phyloP scores from a whole-genome alignment of 805 yeast species.

The Millerozyma miso region DNA sequence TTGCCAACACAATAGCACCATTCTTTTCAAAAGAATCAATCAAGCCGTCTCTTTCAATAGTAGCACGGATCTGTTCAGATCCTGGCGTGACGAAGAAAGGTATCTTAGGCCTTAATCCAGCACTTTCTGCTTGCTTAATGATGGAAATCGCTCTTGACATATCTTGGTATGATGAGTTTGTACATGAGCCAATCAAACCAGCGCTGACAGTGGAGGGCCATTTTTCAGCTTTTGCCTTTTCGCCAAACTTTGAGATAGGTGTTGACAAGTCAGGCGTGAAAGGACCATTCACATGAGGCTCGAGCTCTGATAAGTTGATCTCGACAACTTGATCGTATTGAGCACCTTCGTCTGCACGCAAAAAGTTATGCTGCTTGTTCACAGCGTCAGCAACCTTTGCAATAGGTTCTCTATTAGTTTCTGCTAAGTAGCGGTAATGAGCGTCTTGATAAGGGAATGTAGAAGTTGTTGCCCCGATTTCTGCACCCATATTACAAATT shows the following conservation, averaged over 20 bases:
- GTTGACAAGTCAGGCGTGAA: slow-evolving; percentile 98
- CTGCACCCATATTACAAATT: slow-evolving; percentile 99
- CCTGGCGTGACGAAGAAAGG: slow-evolving; percentile 96
- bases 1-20: slow-evolving; percentile 93
- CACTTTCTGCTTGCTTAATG: slow-evolving; percentile 83
- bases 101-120: slow-evolving; percentile 88
- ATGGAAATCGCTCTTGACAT: slow-evolving; percentile 95
- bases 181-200: slow-evolving; percentile 97
- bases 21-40: slow-evolving; percentile 82
- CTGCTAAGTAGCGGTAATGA: slow-evolving; percentile 79
- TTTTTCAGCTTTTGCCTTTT: slow-evolving; percentile 74
- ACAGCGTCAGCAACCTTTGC: slow-evolving; percentile 75
- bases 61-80: slow-evolving; percentile 97
- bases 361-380: slow-evolving; percentile 52
- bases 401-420: slow-evolving; percentile 82
- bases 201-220: slow-evolving; percentile 95
- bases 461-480: slow-evolving; percentile 97
- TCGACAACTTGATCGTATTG: slow-evolving; percentile 92
- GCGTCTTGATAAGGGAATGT: slow-evolving; percentile 94
- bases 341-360: slow-evolving; percentile 87
- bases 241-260: slow-evolving; percentile 83
- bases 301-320: slow-evolving; percentile 82
- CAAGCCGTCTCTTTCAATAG: slow-evolving; percentile 95
- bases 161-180: slow-evolving; percentile 97
- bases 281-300: slow-evolving; percentile 97